Percentiles rank a stretch among this genome's conserved stretches.
These are phyloP conservation scores for Lotmaria passim DNA, from an alignment of 208 protist genomes.

Conservation along the genomic window DNA sequence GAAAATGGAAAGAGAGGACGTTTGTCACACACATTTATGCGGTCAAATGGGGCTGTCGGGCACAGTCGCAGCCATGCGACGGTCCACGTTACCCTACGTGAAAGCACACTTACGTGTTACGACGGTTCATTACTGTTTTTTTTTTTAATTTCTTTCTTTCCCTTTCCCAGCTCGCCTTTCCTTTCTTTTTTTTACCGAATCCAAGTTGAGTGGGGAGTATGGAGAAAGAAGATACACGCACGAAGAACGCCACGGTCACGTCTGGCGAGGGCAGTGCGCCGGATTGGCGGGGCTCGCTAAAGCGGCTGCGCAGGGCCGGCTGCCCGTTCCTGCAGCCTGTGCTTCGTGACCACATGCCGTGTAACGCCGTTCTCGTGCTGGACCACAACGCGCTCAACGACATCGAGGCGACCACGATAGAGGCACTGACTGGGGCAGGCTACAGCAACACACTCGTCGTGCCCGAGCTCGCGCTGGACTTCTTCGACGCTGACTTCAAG, in stretches of 20 bases:
- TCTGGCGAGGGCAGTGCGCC: background rate
- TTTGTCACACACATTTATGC: too few species aligned
- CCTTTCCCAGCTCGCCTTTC: background rate
- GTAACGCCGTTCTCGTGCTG: conserved; percentile 22
- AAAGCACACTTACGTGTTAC: too few species aligned
- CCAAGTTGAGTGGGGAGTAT: background rate
- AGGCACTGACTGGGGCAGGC: conserved; percentile 23
- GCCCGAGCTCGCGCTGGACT: conserved; percentile 35
- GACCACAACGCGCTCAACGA: conserved; percentile 22
- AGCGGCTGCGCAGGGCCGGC: conserved; percentile 12
- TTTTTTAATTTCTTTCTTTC: background rate
- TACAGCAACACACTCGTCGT: conserved; percentile 19
- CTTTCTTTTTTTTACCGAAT: background rate
- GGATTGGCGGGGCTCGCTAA: conserved; percentile 16
- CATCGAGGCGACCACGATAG: conserved; percentile 20
- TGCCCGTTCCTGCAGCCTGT: conserved; percentile 21
- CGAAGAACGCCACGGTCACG: too few species aligned
- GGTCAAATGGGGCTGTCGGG: too few species aligned
- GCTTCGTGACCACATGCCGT: conserved; percentile 5
- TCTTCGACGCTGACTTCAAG: conserved; percentile 33
- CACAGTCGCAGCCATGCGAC: too few species aligned
- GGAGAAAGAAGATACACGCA: background rate
- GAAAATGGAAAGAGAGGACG: too few species aligned
- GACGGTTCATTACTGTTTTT: background rate
- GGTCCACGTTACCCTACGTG: too few species aligned